A percentile compares a stretch with the other conserved stretches of the same genome.
phyloP scores from a whole-genome alignment of 1,284 basidiomycete genomes.

The Termitomyces sp. region DNA sequence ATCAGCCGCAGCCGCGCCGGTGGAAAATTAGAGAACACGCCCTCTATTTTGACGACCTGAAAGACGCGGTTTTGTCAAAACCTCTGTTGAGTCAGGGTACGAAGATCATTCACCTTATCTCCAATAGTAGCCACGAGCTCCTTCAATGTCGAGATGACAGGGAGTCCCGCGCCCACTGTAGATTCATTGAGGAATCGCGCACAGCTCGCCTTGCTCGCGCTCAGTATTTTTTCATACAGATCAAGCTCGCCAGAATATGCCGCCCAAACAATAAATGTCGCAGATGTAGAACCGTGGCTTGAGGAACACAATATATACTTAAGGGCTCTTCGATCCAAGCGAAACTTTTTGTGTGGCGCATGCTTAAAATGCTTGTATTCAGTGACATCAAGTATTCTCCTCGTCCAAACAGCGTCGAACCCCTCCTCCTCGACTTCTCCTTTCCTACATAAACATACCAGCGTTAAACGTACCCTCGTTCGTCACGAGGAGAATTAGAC shows the following conservation, averaged over 20 bases:
- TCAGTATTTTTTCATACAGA: constrained; percentile 71
- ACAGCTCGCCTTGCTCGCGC: constrained; percentile 50
- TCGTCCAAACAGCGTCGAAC: too few relatives aligned
- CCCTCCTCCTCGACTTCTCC: too few relatives aligned
- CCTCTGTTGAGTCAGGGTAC: neutral
- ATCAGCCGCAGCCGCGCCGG: constrained; percentile 46
- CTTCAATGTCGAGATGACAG: constrained; percentile 87
- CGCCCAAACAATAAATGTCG: constrained; percentile 9
- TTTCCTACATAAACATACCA: too few relatives aligned
- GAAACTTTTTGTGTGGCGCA: neutral
- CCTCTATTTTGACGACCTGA: constrained; percentile 75
- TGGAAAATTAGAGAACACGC: constrained; percentile 89
- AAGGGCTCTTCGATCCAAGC: too few relatives aligned
- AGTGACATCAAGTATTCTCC: too few relatives aligned
- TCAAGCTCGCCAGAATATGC: constrained; percentile 77
- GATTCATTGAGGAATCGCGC: constrained; percentile 83
- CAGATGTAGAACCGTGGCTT: neutral
- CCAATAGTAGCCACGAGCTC: constrained; percentile 91
- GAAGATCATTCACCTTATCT: constrained; percentile 62
- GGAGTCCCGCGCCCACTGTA: constrained; percentile 94
- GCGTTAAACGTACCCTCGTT: too few relatives aligned
- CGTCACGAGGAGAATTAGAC: too few relatives aligned
- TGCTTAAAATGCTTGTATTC: too few relatives aligned
- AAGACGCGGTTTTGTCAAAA: neutral
- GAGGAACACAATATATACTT: neutral